Evolutionary conservation across 2,329 filamentous ascomycete species (phyloP), one percentile per base, ranked within the genome.

Genomic region (Fusarium sp.): DNA sequence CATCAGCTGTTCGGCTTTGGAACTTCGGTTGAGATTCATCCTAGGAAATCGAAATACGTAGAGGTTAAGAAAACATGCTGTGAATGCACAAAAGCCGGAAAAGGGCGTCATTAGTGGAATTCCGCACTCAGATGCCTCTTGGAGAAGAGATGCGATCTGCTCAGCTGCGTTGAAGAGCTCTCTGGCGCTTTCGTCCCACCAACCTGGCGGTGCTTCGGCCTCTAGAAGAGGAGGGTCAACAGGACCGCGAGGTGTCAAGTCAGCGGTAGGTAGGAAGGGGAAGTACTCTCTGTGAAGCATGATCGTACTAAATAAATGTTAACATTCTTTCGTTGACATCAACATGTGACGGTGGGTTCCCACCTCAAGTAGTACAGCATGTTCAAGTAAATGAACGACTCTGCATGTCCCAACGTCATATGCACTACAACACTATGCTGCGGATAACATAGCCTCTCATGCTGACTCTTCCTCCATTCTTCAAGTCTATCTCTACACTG

Each of bases 71-170:
- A 82, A 83, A 4, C 82, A 83, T 0, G 84, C 83, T 0, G 84
- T 85, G 41, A 86, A 86, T 5, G 82, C 81, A 59, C 84, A 85
- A n/a, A 86, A 85, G 0, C 83, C 84, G 0, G 83, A 79, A 60
- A 85, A 86, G 0, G 84, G 84, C 0, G 83, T 85, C 65, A 80
- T 77, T 0, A 85, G 74, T 3, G 80, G 78, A 0, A 81, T 79
- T 0, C 80, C 82, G 9, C 80, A 82, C 14, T 83, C 81, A 0
- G 78, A 80, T 0, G 83, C 78, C 20, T 84, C 83, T n/a, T 79
- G 77, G 0, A 85, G 74, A 0, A 85, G 66, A 2, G 69, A 70
- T 0, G 81, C 77, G 0, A 85, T 81, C 7, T 79, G 75, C n/a
- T 81, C 80, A 1, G 82, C 81, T 1, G 83, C 78, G 0, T 73